These are phyloP conservation scores for Trichoderma citrinoviride DNA, from an alignment of 2,329 filamentous ascomycete genomes.

Conservation along the genomic window DNA sequence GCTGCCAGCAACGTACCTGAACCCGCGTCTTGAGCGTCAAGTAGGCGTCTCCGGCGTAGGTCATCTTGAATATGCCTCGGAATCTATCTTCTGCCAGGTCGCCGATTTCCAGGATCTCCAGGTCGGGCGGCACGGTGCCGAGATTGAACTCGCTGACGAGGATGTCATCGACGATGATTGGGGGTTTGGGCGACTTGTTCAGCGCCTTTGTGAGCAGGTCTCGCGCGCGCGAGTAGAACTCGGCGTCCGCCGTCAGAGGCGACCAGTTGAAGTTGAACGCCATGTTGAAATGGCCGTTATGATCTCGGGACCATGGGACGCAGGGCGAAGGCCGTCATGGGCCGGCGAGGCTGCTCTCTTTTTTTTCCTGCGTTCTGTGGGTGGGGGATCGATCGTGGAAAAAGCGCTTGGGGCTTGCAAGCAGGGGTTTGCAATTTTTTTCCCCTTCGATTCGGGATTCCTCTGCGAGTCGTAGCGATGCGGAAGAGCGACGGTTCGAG, in stretches of 20 bases:
- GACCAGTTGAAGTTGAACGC: constrained; percentile 99
- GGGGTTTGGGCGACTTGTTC: constrained; percentile 96
- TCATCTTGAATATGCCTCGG: constrained; percentile 99
- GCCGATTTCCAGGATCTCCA: constrained; percentile 97
- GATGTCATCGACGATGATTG: constrained; percentile 99
- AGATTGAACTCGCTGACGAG: constrained; percentile 97
- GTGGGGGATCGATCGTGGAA: constrained; percentile 15
- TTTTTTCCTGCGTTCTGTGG: not conserved
- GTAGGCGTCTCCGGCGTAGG: constrained; percentile 92
- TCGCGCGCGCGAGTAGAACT: constrained; percentile 84
- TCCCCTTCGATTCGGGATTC: not conserved
- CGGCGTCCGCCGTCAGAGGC: constrained; percentile 91
- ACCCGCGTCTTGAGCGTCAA: constrained; percentile 93
- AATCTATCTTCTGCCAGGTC: constrained; percentile 97
- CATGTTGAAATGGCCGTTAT: constrained; percentile 63
- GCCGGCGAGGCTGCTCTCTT: constrained; percentile 11
- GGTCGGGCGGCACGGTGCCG: constrained; percentile 86
- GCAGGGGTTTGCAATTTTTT: constrained; percentile 5
- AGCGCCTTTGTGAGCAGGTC: constrained; percentile 92
- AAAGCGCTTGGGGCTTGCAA: constrained; percentile 5
- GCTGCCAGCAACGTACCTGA: constrained; percentile 59
- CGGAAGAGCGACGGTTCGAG: not conserved
- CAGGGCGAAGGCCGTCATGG: constrained; percentile 25
- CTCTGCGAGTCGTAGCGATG: not conserved
- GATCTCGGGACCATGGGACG: constrained; percentile 36